Evolutionary conservation across 2,329 filamentous ascomycete genomes (phyloP), one percentile per base, ranked within the genome.

Genomic region (Penicillium sp.): DNA sequence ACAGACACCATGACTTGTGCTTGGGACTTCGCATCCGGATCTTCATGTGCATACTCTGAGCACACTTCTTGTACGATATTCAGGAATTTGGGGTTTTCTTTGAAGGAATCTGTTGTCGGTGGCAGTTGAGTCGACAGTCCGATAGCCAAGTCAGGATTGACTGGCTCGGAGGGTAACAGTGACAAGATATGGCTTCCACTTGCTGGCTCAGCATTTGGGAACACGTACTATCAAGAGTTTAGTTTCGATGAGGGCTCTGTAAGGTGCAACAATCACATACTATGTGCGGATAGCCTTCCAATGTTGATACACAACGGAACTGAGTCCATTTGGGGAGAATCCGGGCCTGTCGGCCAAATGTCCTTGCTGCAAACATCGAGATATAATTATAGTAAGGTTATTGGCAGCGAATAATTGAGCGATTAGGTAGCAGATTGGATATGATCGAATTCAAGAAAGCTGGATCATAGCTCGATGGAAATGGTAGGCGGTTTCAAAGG

Each of bases 1-100:
- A 81, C 80, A 2, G 83, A 85, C 5, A 80, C 80, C 75, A 84
- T 86, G 50, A 83, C 81, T 37, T 81, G 77, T 4, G 84, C 84
- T 70, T 86, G 82, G 3, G 80, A 80, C 58, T 82, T 75, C 11
- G 85, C 79, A 19, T 79, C 77, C 0, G 83, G 82, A 57, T 87
- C 84, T 48, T 79, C 67, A 19, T 77, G 73, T 1, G 83, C 84
- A 66, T 85, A 71, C 35, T 80, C 70, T 28, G 77, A 71, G 53
- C 86, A 73, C 7, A 85, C 80, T 3, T 79, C 77, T 61, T 85
- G 82, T 0, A 87, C 71, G 48, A 84, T 80, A 11, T 73, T 66
- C 19, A 85, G 71, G 68, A 87, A 86, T 4, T 75, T 69, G 0
- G 75, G 77, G 66, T 87, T 87, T 61, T 84, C 79, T 30, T 69